Evolutionary conservation across 2,329 filamentous ascomycete genomes (phyloP).

Genomic region (Colletotrichum viniferum): DNA sequence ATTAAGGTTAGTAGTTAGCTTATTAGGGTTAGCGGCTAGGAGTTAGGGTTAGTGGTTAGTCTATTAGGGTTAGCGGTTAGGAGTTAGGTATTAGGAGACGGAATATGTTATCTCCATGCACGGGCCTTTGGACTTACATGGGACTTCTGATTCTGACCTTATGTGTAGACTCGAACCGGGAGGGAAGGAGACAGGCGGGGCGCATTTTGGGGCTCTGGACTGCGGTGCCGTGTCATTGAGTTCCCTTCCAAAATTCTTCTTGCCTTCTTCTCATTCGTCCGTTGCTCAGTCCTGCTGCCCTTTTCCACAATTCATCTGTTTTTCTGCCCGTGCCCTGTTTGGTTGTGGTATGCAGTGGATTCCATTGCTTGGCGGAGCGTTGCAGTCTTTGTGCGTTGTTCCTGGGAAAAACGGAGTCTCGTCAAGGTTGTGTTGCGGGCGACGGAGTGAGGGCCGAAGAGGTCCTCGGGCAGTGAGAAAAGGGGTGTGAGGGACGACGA

Average conservation of each 20-base stretch:
- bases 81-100: too few species aligned
- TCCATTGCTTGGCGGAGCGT: background rate
- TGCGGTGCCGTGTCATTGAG: background rate
- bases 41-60: too few species aligned
- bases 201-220: conserved; percentile 2
- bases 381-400: background rate
- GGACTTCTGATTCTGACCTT: too few species aligned
- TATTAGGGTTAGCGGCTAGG: too few species aligned
- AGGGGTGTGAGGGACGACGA: background rate
- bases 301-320: background rate
- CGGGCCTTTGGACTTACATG: too few species aligned
- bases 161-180: too few species aligned
- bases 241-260: background rate
- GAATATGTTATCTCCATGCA: too few species aligned
- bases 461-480: background rate
- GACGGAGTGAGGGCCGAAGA: conserved; percentile 5
- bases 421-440: background rate
- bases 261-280: background rate
- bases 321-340: background rate
- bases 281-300: background rate
- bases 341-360: background rate
- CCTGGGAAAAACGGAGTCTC: background rate
- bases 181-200: conserved; percentile 6
- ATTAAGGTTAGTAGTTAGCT: too few species aligned
- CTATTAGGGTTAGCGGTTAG: too few species aligned